A percentile compares a stretch with the other conserved stretches of the same genome.
These are phyloP conservation scores for Macrolepiota dolichaula DNA, from an alignment of 768 basidiomycete genomes.

Conservation along the genomic window DNA sequence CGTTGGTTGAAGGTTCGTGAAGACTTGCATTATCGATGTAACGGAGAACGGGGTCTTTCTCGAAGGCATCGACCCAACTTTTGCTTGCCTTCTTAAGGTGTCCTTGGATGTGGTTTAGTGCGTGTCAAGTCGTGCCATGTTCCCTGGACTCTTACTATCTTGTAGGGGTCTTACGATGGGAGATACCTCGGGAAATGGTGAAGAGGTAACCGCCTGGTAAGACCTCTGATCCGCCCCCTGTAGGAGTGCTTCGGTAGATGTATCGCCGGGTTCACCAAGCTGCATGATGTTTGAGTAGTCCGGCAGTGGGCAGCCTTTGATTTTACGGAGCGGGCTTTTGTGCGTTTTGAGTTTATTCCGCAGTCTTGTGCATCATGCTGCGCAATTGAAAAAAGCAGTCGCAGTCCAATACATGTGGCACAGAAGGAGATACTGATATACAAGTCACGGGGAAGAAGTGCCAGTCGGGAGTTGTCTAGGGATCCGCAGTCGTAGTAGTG, in stretches of 20 bases:
- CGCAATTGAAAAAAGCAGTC: neutral
- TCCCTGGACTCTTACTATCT: neutral
- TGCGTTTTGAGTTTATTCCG: neutral
- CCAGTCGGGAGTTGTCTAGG: neutral
- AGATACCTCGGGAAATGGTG: constrained; percentile 1
- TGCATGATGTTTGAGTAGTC: neutral
- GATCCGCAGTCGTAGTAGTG: neutral
- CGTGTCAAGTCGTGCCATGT: neutral
- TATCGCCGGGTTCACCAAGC: neutral
- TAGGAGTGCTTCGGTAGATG: neutral
- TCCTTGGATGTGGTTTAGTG: constrained; percentile 7
- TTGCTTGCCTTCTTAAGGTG: constrained; percentile 22
- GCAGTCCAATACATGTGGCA: neutral
- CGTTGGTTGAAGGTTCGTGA: neutral
- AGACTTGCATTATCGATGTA: constrained; percentile 18
- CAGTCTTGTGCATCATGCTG: constrained; percentile 7
- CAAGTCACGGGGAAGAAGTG: neutral
- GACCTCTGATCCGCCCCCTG: neutral
- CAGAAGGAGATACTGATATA: neutral
- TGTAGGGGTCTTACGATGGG: constrained; percentile 13
- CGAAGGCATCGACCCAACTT: constrained; percentile 20
- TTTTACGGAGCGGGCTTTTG: neutral
- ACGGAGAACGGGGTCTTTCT: constrained; percentile 17
- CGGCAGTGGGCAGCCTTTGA: neutral
- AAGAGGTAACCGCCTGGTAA: neutral